Evolutionary conservation across 2,329 filamentous ascomycete genomes (phyloP).

Genomic region (Ophiostoma sp.): DNA sequence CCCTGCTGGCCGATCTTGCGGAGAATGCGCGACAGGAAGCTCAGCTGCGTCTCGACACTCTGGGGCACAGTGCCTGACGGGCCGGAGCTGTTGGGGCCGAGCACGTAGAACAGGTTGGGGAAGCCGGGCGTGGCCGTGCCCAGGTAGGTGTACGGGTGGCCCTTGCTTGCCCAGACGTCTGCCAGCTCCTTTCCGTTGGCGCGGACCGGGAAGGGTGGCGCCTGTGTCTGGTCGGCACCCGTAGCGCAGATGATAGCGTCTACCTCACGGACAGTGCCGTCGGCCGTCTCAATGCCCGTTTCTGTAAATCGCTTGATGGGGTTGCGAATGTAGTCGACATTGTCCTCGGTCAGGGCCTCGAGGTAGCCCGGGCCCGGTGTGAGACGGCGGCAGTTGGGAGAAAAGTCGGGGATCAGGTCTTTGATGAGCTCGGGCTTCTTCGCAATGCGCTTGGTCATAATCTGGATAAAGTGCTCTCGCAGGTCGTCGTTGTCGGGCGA

Average conservation of each 20-base stretch:
- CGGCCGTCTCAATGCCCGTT: conserved; percentile 55
- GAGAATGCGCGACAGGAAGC: conserved; percentile 46
- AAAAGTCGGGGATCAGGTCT: conserved; percentile 56
- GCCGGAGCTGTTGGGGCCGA: conserved; percentile 26
- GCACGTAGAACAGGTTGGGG: conserved; percentile 32
- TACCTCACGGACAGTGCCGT: conserved; percentile 52
- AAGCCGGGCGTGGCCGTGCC: conserved; percentile 35
- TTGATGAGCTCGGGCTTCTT: conserved; percentile 53
- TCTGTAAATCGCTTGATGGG: conserved; percentile 54
- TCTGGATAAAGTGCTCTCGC: conserved; percentile 43
- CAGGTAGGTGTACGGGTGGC: conserved; percentile 53
- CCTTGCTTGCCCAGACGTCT: conserved; percentile 51
- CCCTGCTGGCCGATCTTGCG: conserved; percentile 46
- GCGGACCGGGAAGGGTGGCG: conserved; percentile 56
- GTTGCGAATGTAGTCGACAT: conserved; percentile 56
- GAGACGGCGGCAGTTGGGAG: conserved; percentile 58
- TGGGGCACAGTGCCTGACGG: conserved; percentile 26
- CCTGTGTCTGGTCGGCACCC: conserved; percentile 56
- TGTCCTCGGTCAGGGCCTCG: conserved; percentile 56
- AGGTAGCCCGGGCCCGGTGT: conserved; percentile 65
- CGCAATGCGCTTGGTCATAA: conserved; percentile 51
- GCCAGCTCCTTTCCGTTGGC: conserved; percentile 51
- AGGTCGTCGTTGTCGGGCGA: conserved; percentile 46
- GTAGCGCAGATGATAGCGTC: conserved; percentile 66
- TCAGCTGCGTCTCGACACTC: conserved; percentile 26